Base-by-base conservation (phyloP, 345 rosid species). In the Xanthoceras sorbifolium region DNA sequence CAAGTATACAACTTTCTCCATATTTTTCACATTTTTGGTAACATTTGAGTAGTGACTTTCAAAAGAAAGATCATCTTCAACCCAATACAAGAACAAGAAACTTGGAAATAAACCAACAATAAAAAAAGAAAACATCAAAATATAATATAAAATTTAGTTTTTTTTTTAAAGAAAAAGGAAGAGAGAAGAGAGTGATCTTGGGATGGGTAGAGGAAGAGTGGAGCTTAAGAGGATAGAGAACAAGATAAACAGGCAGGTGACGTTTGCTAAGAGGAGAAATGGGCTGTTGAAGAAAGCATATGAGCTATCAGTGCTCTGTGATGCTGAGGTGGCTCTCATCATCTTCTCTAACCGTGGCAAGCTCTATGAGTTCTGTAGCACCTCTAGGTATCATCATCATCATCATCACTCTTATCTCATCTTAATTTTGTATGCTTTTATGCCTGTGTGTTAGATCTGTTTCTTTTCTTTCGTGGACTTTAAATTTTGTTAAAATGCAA, bases 141-240 rank as follows among this genome's bases (percentile, higher is more conserved):
- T n/a, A n/a, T n/a, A n/a, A n/a, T n/a, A n/a, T n/a, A n/a, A n/a
- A n/a, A n/a, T n/a, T n/a, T 69, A 69, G 64, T 57, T 32, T 77
- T 29, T 72, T 73, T 63, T 36, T 67, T 80, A 75, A 63, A 67
- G 67, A 55, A 18, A 69, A 46, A 62, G n/a, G 64, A 62, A 78
- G n/a, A n/a, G n/a, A n/a, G n/a, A n/a, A 75, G 68, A 69, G 73
- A 73, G 61, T 40, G 78, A 55, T 28, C 25, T 5, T 32, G 36
- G 36, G 36, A 94, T 95, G 98, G 99, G 99, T 80, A 95, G 99
- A 64, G 98, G 98, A 64, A 91, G 96, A 89, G 99, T 95, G 69
- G 99, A 95, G 86, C 80, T 95, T 92, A 95, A 93, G 92, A 90
- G 99, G 90, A 95, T 95, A 82, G 99, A 95, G 90, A 95, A 95